Base-by-base conservation (phyloP, 805 yeast genomes). In the Kluyveromyces dobzhanskii region DNA sequence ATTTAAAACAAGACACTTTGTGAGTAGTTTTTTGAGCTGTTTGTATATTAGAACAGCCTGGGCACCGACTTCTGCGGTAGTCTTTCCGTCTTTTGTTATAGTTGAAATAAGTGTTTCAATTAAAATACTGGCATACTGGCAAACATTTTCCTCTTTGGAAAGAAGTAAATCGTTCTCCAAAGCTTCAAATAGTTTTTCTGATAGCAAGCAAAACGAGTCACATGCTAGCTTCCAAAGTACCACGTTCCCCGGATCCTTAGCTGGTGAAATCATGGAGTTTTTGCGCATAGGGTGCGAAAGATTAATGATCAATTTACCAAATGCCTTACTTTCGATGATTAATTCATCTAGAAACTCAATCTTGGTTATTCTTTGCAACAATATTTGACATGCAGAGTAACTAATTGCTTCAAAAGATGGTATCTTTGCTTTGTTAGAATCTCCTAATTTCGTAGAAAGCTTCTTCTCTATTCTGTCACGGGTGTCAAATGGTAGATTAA, bases 401-500 rank as follows among this genome's bases (percentile, higher is more conserved):
- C 87, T 72, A 1, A 77, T 61, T 0, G 84, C 78, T 23, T 75
- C 67, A 49, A 82, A 83, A 0, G 82, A 69, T 3, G 88, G 85
- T 23, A 80, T 69, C 37, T 73, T 70, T 0, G 51, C 41, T 32
- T 51, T 55, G 3, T 56, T 44, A 30, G 46, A 48, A 48, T 55
- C 45, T 41, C 66, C 35, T 43, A 61, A 38, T 41, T 64, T 49
- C 50, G 62, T 61, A 57, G 61, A 60, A 18, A 81, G 54, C 49
- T 80, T 80, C 41, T 66, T 69, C 37, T 72, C 69, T 30, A 81
- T 80, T 40, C 78, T 61, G 16, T 66, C 69, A 42, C 82, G 65
- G 0, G 78, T 73, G 4, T 76, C 77, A 53, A 76, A 80, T 2
- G 88, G 87, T 36, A 80, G 62, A 1, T 71, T 64, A 2, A 72